phyloP scores from a whole-genome alignment of 2,329 filamentous ascomycete genomes.

The Hypoxylon sp. region DNA sequence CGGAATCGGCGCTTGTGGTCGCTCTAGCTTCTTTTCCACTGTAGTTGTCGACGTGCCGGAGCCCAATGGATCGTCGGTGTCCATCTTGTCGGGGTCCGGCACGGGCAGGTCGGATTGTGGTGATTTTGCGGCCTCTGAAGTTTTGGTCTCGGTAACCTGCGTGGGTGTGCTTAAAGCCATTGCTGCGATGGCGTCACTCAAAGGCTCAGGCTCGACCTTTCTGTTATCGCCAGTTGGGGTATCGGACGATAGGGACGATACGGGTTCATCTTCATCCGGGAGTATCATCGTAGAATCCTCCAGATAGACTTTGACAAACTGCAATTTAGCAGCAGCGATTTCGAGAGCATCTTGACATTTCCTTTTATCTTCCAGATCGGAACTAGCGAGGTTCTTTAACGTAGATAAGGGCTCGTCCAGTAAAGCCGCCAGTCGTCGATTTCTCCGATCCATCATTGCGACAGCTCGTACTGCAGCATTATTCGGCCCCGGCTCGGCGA shows the following conservation, averaged over 20 bases:
- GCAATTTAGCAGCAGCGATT: constrained; percentile 72
- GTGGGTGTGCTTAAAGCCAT: constrained; percentile 48
- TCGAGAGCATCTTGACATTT: constrained; percentile 70
- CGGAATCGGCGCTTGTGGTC: constrained; percentile 63
- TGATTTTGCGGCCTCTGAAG: constrained; percentile 20
- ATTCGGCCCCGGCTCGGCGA: constrained; percentile 54
- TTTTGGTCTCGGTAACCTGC: constrained; percentile 36
- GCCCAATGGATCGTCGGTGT: constrained; percentile 50
- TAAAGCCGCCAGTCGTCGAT: constrained; percentile 76
- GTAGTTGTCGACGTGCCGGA: constrained; percentile 36
- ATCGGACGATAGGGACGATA: constrained; percentile 27
- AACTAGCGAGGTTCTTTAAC: constrained; percentile 72
- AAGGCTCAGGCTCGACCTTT: constrained; percentile 42
- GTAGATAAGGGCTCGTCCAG: constrained; percentile 76
- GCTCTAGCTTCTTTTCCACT: constrained; percentile 51
- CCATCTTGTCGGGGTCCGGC: constrained; percentile 30
- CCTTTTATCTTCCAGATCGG: constrained; percentile 63
- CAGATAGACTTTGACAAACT: constrained; percentile 74
- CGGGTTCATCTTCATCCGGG: constrained; percentile 55
- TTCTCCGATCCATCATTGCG: constrained; percentile 73
- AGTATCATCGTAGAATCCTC: constrained; percentile 71
- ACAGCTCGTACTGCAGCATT: constrained; percentile 58
- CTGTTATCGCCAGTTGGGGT: constrained; percentile 14
- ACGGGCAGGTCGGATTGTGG: constrained; percentile 3
- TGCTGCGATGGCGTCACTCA: constrained; percentile 50